Evolutionary conservation across 257 asterid species (phyloP).

Genomic region (Petunia axillaris): DNA sequence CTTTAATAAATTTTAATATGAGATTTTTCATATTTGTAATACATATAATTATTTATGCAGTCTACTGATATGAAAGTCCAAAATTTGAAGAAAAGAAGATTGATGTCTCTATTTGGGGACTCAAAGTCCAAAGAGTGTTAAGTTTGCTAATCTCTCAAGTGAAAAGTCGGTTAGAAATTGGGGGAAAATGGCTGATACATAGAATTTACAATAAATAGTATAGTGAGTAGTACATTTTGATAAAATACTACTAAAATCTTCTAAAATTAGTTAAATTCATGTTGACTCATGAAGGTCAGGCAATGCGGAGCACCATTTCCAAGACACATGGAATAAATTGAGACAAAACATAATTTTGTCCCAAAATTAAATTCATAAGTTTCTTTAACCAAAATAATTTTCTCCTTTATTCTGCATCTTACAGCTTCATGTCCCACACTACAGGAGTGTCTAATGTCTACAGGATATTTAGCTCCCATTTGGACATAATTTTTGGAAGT

Average conservation of each 20-base stretch:
- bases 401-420: neutral
- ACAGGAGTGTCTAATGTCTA: neutral
- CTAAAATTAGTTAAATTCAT: neutral
- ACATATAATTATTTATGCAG: too few relatives aligned
- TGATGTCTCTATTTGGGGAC: neutral
- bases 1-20: too few relatives aligned
- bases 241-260: neutral
- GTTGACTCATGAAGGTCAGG: neutral
- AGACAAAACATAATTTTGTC: slow-evolving; percentile 1
- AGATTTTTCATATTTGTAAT: too few relatives aligned
- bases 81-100: too few relatives aligned
- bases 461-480: too few relatives aligned
- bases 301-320: neutral
- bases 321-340: neutral
- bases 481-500: too few relatives aligned
- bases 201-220: neutral
- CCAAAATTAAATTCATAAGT: neutral
- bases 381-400: neutral
- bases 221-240: neutral
- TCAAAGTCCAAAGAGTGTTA: neutral
- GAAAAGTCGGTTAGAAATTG: neutral
- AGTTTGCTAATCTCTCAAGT: neutral
- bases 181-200: neutral
- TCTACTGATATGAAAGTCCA: too few relatives aligned
- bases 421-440: neutral